Evolutionary conservation across 371 early-diverging fungal genomes (phyloP).

Genomic region (Cokeromyces recurvatus): DNA sequence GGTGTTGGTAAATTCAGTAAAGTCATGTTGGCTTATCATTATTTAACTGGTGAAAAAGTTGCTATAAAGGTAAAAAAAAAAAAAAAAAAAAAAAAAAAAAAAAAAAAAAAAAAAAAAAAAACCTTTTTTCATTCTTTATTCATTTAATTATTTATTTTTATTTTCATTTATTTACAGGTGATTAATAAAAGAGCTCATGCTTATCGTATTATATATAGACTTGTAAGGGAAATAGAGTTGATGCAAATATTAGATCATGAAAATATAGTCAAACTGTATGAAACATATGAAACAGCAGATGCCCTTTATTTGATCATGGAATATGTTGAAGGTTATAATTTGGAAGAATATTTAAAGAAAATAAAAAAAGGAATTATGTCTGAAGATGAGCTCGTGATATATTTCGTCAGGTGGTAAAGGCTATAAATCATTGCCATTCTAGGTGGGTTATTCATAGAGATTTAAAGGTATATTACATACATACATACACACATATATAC

Average conservation of each 20-base stretch:
- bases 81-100: not conserved
- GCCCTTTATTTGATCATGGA: slow-evolving; percentile 74
- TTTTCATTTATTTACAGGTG: slow-evolving; percentile 45
- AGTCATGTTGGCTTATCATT: slow-evolving; percentile 81
- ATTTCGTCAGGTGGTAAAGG: slow-evolving; percentile 68
- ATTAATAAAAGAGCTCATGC: slow-evolving; percentile 82
- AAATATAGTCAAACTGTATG: slow-evolving; percentile 85
- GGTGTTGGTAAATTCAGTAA: slow-evolving; percentile 89
- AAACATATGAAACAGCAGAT: slow-evolving; percentile 85
- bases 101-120: not conserved
- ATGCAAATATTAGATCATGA: slow-evolving; percentile 84
- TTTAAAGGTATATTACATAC: slow-evolving; percentile 52
- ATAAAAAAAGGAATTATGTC: slow-evolving; percentile 38
- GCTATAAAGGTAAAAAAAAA: slow-evolving; percentile 48
- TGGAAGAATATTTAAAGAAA: slow-evolving; percentile 54
- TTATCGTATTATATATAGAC: slow-evolving; percentile 71
- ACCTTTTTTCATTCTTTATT: not conserved
- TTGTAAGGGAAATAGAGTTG: slow-evolving; percentile 84
- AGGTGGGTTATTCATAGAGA: slow-evolving; percentile 76
- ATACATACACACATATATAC: too few relatives aligned
- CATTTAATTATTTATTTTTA: not conserved
- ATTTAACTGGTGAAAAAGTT: slow-evolving; percentile 53
- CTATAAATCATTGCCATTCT: slow-evolving; percentile 70
- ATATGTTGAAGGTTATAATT: slow-evolving; percentile 51
- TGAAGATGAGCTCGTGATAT: slow-evolving; percentile 62